phyloP scores from a whole-genome alignment of 371 early-diverging fungal species.

The Blakeslea trispora region DNA sequence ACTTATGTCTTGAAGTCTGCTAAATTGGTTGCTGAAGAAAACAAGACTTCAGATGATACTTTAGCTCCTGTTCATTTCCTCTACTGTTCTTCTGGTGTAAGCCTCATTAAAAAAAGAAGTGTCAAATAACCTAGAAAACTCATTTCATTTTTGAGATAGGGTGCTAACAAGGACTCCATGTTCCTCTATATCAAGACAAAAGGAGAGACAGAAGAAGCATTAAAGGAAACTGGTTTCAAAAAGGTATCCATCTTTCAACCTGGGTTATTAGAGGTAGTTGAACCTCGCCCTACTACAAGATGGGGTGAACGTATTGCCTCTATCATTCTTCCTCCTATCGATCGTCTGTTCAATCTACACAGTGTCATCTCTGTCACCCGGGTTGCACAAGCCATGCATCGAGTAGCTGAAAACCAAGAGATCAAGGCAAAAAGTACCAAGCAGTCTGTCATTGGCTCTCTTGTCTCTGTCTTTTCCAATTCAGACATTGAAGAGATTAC shows the following conservation, averaged over 20 bases:
- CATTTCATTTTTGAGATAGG: too few relatives aligned
- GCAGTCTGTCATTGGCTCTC: conserved; percentile 11
- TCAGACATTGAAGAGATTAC: conserved; percentile 16
- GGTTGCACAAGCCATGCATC: conserved; percentile 44
- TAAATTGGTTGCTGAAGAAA: conserved; percentile 61
- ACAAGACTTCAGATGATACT: conserved; percentile 36
- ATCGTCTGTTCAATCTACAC: conserved; percentile 19
- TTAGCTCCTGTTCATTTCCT: conserved; percentile 61
- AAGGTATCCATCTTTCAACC: conserved; percentile 69
- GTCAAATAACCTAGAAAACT: too few relatives aligned
- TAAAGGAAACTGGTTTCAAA: conserved; percentile 64
- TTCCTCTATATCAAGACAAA: conserved; percentile 75
- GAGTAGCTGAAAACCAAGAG: conserved; percentile 14
- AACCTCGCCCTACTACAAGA: conserved; percentile 28
- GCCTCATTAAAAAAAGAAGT: too few relatives aligned
- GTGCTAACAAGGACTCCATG: conserved; percentile 58
- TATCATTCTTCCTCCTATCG: conserved; percentile 17
- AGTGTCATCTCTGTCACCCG: conserved; percentile 22
- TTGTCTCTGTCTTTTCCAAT: conserved; percentile 7
- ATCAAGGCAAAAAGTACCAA: conserved; percentile 11
- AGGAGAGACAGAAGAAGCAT: conserved; percentile 71
- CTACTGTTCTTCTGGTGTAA: conserved; percentile 60
- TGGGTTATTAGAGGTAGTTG: conserved; percentile 53
- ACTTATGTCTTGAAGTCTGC: conserved; percentile 70
- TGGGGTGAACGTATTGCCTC: conserved; percentile 19